Evolutionary conservation across 2,329 filamentous ascomycete genomes (phyloP), one percentile per base, ranked within the genome.

Genomic region (Alternaria tenuissima): DNA sequence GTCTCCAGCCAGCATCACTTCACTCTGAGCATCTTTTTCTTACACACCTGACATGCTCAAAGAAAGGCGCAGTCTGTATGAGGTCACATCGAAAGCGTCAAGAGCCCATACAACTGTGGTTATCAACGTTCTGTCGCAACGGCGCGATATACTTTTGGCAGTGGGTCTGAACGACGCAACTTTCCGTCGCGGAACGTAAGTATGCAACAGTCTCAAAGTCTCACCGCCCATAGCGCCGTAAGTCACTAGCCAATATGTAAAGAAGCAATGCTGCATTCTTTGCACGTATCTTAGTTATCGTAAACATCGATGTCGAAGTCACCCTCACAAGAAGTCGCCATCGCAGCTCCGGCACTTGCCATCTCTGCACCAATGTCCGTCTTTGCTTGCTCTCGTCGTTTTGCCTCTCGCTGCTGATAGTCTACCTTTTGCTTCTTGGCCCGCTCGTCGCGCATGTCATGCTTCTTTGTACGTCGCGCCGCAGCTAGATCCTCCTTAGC

Each of bases 261-360:
- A 38, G 20, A 39, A 24, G 32, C 14, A 22, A 52, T 22, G 7
- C 34, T 11, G 7, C 9, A 6, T 22, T 32, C 16, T 7, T 46
- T 39, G 32, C 43, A 16, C 22, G 26, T 42, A 16, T 49, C 38
- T 34, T 32, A 38, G 16, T 56, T 28, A 5, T 38, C 44, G 28
- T 51, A 41, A 14, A 55, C 20, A 11, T 55, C 53, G n/a, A 55
- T 48, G 22, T 42, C 39, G 20, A 42, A 48, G 5, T 55, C 34
- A 30, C 48, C 32, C 14, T 47, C 34, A 30, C 18, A 22, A 14
- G 8, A 24, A 9, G 20, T 14, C 20, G 20, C 20, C 16, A 3
- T 36, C 14, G 34, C 20, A 49, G 20, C 32, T 36, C 46, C 32
- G 14, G 30, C 46, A 20, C 46, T 49, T 22, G 46, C 46, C 32